A percentile compares a stretch with the other conserved stretches of the same genome.
These are phyloP conservation scores for Dalechampia spathulata DNA, from an alignment of 441 rosid species.

Conservation along the genomic window DNA sequence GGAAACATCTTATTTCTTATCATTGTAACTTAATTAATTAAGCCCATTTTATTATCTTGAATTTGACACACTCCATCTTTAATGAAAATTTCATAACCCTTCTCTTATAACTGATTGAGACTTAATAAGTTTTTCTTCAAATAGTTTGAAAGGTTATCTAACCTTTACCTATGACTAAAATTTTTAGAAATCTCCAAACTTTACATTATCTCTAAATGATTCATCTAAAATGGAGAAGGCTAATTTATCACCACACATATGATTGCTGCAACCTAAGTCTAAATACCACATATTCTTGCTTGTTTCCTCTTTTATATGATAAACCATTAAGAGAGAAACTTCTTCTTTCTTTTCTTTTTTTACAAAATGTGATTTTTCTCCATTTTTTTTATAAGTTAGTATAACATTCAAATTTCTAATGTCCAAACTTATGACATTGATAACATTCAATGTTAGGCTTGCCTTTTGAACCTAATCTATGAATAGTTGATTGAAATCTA, in stretches of 20 bases:
- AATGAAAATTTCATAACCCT: not conserved
- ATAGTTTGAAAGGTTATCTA: no score
- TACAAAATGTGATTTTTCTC: not conserved
- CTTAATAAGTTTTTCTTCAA: slow-evolving; percentile 1
- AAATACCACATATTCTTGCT: not conserved
- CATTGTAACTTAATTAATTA: not conserved
- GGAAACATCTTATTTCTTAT: not conserved
- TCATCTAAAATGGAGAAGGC: not conserved
- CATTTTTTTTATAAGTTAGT: not conserved
- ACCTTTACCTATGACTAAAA: no score
- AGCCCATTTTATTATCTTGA: not conserved
- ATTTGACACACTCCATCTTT: no score
- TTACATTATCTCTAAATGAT: no score
- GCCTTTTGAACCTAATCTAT: no score
- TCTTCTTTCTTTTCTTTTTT: not conserved
- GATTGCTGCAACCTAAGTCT: no score
- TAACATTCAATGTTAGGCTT: not conserved
- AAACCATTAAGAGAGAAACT: not conserved
- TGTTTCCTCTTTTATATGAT: not conserved
- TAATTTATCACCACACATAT: not conserved
- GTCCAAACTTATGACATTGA: not conserved
- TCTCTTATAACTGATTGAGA: not conserved
- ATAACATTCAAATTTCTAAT: not conserved
- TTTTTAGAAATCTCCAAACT: no score
- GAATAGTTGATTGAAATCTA: no score